These are phyloP conservation scores for Clavariopsis aquatica DNA, from an alignment of 495 filamentous ascomycete genomes.

Conservation along the genomic window DNA sequence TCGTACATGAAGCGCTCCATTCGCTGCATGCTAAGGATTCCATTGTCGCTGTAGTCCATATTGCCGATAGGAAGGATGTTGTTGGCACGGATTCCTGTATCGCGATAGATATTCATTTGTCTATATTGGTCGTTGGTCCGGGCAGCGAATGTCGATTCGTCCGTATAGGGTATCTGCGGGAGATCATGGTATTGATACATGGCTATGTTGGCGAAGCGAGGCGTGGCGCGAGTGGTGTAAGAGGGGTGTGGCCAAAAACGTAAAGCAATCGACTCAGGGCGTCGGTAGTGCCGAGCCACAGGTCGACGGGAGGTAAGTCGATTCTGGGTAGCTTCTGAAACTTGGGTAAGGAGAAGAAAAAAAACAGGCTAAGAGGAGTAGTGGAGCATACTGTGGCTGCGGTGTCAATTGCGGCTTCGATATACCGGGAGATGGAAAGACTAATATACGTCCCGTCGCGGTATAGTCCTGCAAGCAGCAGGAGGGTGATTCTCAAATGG, in stretches of 20 bases:
- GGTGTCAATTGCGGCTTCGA: background rate
- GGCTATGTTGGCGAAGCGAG: conserved; percentile 15
- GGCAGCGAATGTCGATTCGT: conserved; percentile 1
- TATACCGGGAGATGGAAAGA: background rate
- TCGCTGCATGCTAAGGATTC: conserved; percentile 15
- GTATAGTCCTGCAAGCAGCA: background rate
- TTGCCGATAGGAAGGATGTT: conserved; percentile 5
- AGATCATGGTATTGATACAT: conserved; percentile 28
- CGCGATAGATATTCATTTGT: conserved; percentile 7
- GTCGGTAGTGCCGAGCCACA: background rate
- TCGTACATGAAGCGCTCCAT: conserved; percentile 36
- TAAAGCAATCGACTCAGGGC: background rate
- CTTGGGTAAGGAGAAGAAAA: conserved; percentile 1
- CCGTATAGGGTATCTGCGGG: conserved; percentile 30
- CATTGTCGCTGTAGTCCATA: conserved; percentile 4
- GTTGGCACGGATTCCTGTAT: background rate
- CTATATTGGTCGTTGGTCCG: conserved; percentile 11
- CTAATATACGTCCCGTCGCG: conserved; percentile 9
- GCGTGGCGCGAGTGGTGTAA: background rate
- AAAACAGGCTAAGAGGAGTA: background rate
- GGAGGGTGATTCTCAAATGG: background rate
- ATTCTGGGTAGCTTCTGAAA: background rate
- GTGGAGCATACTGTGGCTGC: background rate
- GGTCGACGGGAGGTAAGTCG: background rate
- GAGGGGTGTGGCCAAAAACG: background rate